Base-by-base conservation (phyloP, 306 rosid species). In the Castanea mollissima region DNA sequence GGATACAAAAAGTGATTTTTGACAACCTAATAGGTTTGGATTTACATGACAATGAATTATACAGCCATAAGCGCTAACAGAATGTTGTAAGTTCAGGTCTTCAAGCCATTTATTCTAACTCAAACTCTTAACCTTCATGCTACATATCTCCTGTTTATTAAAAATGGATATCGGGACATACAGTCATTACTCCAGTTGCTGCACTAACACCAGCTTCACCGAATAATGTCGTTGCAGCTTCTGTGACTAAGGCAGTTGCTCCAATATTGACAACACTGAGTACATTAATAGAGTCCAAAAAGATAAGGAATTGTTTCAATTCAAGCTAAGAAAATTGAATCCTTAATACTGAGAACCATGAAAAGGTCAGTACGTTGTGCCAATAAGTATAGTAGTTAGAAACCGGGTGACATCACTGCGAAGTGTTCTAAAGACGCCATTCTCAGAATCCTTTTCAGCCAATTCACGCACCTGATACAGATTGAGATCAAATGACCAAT, bases 151-250 rank as follows among this genome's bases (percentile, higher is more conserved):
- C 74, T 35, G 76, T 69, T 72, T 73, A 60, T 69, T 64, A 78
- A 55, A 72, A 20, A 44, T 70, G 78, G 78, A 78, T 77, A 83
- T 68, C 64, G 57, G 79, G 56, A 83, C 97, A 85, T 91, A 96
- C 98, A 56, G 99, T 96, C 99, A 96, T 96, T 84, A 93, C 94
- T 89, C 99, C 99, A 64, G 99, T 96, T 73, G 98, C 99, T 60
- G 99, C 99, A n/a, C 93, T 93, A 71, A 96, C 86, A 82, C 99
- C 99, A 74, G 98, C 98, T 90, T 96, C 98, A 46, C 99, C 99
- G 86, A 96, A 96, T 69, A 85, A 81, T 76, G 99, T 91, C 54
- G 99, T 96, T 75, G 98, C 97, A 44, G 99, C 98, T 4, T 96
- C 91, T 14, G 99, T 93, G 72, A 93, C 97, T 68, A 93, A 86